Evolutionary conservation across 177 flowering plant genomes (phyloP).

Genomic region (Vitis hybrid): DNA sequence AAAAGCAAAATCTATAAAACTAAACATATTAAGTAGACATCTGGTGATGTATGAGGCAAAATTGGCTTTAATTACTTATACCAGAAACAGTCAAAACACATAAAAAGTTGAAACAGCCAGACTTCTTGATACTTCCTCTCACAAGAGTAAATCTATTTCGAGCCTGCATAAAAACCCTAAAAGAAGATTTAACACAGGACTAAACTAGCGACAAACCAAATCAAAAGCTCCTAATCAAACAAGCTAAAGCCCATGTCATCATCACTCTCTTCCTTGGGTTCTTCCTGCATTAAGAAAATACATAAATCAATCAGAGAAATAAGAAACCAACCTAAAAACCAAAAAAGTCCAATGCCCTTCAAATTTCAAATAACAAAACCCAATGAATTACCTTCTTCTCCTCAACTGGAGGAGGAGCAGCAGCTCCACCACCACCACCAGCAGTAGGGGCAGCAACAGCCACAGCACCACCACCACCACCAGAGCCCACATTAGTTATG

Average conservation of each 20-base stretch:
- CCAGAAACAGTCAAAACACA: background rate
- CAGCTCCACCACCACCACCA: constrained; percentile 24
- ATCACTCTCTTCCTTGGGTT: constrained; percentile 38
- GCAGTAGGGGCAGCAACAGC: constrained; percentile 21
- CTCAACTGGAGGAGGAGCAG: constrained; percentile 33
- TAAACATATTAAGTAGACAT: no score
- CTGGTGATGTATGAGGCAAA: no score
- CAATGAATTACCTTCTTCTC: constrained; percentile 29
- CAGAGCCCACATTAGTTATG: constrained; percentile 30
- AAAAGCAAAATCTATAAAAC: no score
- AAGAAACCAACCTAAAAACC: background rate
- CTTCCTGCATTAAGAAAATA: constrained; percentile 28
- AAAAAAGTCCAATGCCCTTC: background rate
- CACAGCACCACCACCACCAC: constrained; percentile 31
- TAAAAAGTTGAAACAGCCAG: background rate
- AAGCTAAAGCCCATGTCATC: constrained; percentile 49
- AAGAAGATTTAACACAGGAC: background rate
- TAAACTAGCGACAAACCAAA: background rate
- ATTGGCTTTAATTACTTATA: constrained; percentile 1
- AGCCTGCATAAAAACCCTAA: background rate
- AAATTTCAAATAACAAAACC: background rate
- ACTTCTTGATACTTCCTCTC: background rate
- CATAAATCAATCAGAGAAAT: background rate
- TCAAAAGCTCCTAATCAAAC: constrained; percentile 37
- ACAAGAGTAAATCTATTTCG: background rate